A percentile compares a stretch with the other conserved stretches of the same genome.
Conservation (phyloP, 345 rosid genomes). For the Gossypioides kirkii region DNA sequence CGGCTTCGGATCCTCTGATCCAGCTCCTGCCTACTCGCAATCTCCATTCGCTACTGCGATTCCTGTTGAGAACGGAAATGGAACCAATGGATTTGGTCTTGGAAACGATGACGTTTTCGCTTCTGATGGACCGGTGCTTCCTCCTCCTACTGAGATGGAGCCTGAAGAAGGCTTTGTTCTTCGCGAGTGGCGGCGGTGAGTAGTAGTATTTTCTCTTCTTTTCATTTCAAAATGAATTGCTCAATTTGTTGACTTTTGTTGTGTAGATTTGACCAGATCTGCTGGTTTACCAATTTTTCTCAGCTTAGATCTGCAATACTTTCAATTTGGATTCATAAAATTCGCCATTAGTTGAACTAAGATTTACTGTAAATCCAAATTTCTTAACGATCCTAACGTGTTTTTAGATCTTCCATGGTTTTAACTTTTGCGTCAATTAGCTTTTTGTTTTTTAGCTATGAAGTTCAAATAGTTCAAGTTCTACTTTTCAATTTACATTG, state of each 20-base stretch:
- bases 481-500: neutral
- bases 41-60: conserved; percentile 43
- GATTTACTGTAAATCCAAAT: neutral
- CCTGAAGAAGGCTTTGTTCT: conserved; percentile 61
- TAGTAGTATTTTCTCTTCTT: neutral
- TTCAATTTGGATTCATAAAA: neutral
- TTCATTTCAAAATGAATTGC: neutral
- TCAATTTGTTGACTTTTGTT: neutral
- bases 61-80: conserved; percentile 51
- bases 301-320: conserved; percentile 25
- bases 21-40: conserved; percentile 35
- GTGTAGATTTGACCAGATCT: conserved; percentile 25
- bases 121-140: conserved; percentile 66
- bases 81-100: conserved; percentile 34
- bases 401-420: neutral
- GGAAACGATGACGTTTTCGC: conserved; percentile 34
- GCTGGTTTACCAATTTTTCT: conserved; percentile 2
- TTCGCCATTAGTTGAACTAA: neutral
- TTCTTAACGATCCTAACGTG: neutral
- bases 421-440: neutral
- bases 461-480: neutral
- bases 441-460: neutral
- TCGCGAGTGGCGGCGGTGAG: conserved; percentile 86
- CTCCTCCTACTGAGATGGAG: conserved; percentile 59
- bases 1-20: conserved; percentile 45